Conservation (phyloP, 2,329 filamentous ascomycete species). For the Ascochyta lentis region DNA sequence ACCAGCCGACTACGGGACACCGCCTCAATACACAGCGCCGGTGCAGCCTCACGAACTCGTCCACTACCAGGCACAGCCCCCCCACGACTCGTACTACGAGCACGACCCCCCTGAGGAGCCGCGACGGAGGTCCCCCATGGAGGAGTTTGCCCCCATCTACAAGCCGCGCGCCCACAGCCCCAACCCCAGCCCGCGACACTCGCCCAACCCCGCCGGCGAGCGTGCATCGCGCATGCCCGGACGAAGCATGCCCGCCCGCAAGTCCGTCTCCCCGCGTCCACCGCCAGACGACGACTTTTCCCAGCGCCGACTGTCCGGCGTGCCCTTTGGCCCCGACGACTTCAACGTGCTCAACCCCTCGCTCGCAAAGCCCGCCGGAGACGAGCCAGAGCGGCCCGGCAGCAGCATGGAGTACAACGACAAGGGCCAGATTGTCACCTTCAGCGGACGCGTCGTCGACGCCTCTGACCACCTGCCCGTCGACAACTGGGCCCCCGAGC, state of each 20-base stretch:
- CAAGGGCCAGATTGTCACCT: constrained; percentile 74
- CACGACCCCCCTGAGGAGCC: constrained; percentile 50
- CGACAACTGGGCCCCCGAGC: constrained; percentile 79
- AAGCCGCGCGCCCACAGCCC: constrained; percentile 56
- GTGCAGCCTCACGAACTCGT: constrained; percentile 38
- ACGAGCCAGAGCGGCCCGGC: constrained; percentile 37
- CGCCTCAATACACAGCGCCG: constrained; percentile 42
- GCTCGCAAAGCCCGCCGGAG: constrained; percentile 38
- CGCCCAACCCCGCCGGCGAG: constrained; percentile 37
- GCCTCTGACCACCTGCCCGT: constrained; percentile 81
- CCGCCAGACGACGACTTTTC: constrained; percentile 50
- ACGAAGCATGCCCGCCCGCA: constrained; percentile 63
- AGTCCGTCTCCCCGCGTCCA: constrained; percentile 77
- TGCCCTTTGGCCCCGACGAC: constrained; percentile 77
- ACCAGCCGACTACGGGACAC: constrained; percentile 41
- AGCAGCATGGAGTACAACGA: constrained; percentile 56
- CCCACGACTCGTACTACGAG: constrained; percentile 53
- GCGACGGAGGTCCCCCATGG: constrained; percentile 40
- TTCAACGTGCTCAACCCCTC: constrained; percentile 75
- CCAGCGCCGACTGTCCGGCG: constrained; percentile 62
- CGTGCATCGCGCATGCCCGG: constrained; percentile 51
- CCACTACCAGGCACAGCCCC: constrained; percentile 33
- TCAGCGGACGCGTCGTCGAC: constrained; percentile 78
- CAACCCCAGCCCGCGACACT: constrained; percentile 35
- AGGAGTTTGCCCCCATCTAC: constrained; percentile 51